phyloP scores from a whole-genome alignment of 768 basidiomycete species.

The Leccinum aurantiacum region DNA sequence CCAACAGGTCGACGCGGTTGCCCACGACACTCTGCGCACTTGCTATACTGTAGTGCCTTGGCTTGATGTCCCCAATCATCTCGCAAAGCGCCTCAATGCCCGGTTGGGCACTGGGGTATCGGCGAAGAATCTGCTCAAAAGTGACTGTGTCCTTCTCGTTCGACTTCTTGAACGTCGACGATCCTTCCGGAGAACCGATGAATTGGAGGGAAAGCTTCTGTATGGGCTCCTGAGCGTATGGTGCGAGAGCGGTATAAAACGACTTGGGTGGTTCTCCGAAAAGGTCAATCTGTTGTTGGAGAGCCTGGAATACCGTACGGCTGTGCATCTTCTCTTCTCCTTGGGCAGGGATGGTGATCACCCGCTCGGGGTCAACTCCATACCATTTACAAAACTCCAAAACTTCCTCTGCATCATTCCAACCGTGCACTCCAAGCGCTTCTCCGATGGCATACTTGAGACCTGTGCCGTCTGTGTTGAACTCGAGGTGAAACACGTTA shows the following conservation, averaged over 20 bases:
- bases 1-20: slow-evolving; percentile 88
- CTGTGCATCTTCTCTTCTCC: slow-evolving; percentile 77
- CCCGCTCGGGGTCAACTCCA: slow-evolving; percentile 73
- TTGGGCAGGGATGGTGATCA: slow-evolving; percentile 77
- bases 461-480: slow-evolving; percentile 88
- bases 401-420: slow-evolving; percentile 92
- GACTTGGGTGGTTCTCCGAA: slow-evolving; percentile 96
- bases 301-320: slow-evolving; percentile 89
- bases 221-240: slow-evolving; percentile 63
- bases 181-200: slow-evolving; percentile 91
- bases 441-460: slow-evolving; percentile 96
- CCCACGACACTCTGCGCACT: slow-evolving; percentile 95
- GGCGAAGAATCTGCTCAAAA: slow-evolving; percentile 82
- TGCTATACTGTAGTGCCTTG: slow-evolving; percentile 97
- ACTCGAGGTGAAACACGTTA: slow-evolving; percentile 98
- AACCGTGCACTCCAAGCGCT: slow-evolving; percentile 95
- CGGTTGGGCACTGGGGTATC: slow-evolving; percentile 77
- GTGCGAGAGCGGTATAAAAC: slow-evolving; percentile 87
- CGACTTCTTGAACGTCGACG: slow-evolving; percentile 91
- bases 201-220: slow-evolving; percentile 85
- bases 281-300: slow-evolving; percentile 95
- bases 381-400: slow-evolving; percentile 90
- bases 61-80: slow-evolving; percentile 92
- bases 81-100: slow-evolving; percentile 85
- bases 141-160: slow-evolving; percentile 93